These are phyloP conservation scores for Trametes pubescens DNA, from an alignment of 1,284 basidiomycete genomes.

Conservation along the genomic window DNA sequence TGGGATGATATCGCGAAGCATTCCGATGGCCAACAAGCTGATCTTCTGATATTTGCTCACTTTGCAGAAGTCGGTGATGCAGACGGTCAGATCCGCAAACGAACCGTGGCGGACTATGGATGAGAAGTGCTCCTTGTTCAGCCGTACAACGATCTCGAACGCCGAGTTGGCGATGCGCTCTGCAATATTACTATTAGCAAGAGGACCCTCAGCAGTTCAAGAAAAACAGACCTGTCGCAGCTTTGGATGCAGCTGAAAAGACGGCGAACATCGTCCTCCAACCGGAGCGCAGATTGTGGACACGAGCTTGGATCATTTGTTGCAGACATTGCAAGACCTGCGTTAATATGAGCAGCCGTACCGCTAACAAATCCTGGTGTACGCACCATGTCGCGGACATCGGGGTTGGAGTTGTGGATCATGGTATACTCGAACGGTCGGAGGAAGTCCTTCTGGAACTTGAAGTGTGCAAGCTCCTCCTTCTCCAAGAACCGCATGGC, in stretches of 20 bases:
- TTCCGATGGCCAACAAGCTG: slow-evolving; percentile 94
- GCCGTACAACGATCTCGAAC: slow-evolving; percentile 93
- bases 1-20: slow-evolving; percentile 92
- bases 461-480: slow-evolving; percentile 97
- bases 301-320: slow-evolving; percentile 98
- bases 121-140: slow-evolving; percentile 93
- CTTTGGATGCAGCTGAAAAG: slow-evolving; percentile 95
- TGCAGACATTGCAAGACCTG: slow-evolving; percentile 97
- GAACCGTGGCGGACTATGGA: slow-evolving; percentile 92
- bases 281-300: slow-evolving; percentile 95
- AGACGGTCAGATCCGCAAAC: slow-evolving; percentile 96
- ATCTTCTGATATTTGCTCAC: slow-evolving; percentile 99
- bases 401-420: slow-evolving; percentile 94
- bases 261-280: slow-evolving; percentile 99
- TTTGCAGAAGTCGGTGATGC: slow-evolving; percentile 99
- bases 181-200: slow-evolving; percentile 36
- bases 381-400: slow-evolving; percentile 94
- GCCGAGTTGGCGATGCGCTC: slow-evolving; percentile 95
- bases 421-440: slow-evolving; percentile 99
- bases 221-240: slow-evolving; percentile 76
- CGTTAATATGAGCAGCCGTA: slow-evolving; percentile 1
- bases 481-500: slow-evolving; percentile 99
- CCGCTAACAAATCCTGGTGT: neutral
- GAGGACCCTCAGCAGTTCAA: neutral
- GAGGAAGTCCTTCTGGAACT: slow-evolving; percentile 99